Evolutionary conservation across 768 basidiomycete genomes (phyloP).

Genomic region (Leccinum aurantiacum): DNA sequence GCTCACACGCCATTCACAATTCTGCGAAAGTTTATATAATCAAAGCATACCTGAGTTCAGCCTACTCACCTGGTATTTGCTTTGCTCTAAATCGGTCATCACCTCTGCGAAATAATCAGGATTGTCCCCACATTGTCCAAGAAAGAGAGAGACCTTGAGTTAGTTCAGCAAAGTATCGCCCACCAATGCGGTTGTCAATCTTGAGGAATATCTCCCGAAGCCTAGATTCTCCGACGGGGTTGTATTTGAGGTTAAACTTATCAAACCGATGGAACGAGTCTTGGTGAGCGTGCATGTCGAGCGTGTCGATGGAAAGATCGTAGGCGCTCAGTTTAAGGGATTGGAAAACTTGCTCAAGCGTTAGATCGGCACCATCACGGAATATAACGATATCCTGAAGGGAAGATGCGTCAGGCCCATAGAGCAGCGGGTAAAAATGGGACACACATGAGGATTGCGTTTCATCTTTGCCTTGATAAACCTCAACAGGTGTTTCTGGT

Average conservation of each 20-base stretch:
- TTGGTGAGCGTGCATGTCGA: slow-evolving; percentile 99
- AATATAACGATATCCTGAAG: slow-evolving; percentile 90
- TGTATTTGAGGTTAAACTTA: slow-evolving; percentile 97
- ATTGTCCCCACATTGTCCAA: not conserved
- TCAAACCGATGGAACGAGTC: slow-evolving; percentile 99
- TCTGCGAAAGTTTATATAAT: slow-evolving; percentile 42
- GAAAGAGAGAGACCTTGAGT: slow-evolving; percentile 64
- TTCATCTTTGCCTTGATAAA: slow-evolving; percentile 99
- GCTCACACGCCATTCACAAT: slow-evolving; percentile 96
- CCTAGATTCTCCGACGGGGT: slow-evolving; percentile 93
- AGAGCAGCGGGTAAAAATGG: not conserved
- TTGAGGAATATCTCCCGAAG: slow-evolving; percentile 97
- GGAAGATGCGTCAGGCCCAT: not conserved
- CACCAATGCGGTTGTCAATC: slow-evolving; percentile 93
- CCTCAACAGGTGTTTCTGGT: slow-evolving; percentile 96
- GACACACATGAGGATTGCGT: slow-evolving; percentile 68
- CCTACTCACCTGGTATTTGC: slow-evolving; percentile 85
- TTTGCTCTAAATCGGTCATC: slow-evolving; percentile 96
- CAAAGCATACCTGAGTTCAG: not conserved
- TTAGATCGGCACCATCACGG: slow-evolving; percentile 87
- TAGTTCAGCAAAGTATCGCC: slow-evolving; percentile 91
- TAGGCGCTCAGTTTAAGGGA: slow-evolving; percentile 94
- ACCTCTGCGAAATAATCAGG: slow-evolving; percentile 58
- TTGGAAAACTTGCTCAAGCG: slow-evolving; percentile 92
- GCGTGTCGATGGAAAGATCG: slow-evolving; percentile 96